These are phyloP conservation scores for Elongisporangium undulatum DNA, from an alignment of 352 stramenopile genomes.

Conservation along the genomic window DNA sequence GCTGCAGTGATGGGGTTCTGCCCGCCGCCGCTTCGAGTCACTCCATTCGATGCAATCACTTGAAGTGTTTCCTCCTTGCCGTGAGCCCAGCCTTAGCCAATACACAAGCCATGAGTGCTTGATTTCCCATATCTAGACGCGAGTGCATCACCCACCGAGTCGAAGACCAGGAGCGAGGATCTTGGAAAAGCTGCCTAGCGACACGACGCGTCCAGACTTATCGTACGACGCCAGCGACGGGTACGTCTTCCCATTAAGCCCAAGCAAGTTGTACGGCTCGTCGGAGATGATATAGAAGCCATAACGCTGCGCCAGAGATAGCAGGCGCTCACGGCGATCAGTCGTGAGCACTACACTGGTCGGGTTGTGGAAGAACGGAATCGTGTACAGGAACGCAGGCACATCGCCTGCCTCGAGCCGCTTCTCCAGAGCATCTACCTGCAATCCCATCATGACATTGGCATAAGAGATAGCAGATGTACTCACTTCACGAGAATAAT, in stretches of 20 bases:
- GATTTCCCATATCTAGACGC: background rate
- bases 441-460: background rate
- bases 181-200: conserved; percentile 94
- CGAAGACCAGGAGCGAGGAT: conserved; percentile 90
- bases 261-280: conserved; percentile 93
- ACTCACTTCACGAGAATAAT: background rate
- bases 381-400: conserved; percentile 90
- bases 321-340: conserved; percentile 65
- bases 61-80: conserved; percentile 56
- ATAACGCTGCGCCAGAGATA: conserved; percentile 75
- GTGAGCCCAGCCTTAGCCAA: conserved; percentile 46
- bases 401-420: conserved; percentile 49
- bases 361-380: conserved; percentile 93
- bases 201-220: conserved; percentile 60
- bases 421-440: conserved; percentile 70
- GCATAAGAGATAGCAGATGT: background rate
- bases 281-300: conserved; percentile 88
- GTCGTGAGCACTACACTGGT: conserved; percentile 75
- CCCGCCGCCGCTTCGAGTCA: conserved; percentile 87
- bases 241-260: conserved; percentile 45
- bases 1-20: conserved; percentile 88
- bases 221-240: conserved; percentile 70
- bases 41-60: conserved; percentile 56
- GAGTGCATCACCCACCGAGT: conserved; percentile 46
- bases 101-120: background rate